phyloP scores from a whole-genome alignment of 1,284 basidiomycete species.

The Lignosus rhinocerotis region DNA sequence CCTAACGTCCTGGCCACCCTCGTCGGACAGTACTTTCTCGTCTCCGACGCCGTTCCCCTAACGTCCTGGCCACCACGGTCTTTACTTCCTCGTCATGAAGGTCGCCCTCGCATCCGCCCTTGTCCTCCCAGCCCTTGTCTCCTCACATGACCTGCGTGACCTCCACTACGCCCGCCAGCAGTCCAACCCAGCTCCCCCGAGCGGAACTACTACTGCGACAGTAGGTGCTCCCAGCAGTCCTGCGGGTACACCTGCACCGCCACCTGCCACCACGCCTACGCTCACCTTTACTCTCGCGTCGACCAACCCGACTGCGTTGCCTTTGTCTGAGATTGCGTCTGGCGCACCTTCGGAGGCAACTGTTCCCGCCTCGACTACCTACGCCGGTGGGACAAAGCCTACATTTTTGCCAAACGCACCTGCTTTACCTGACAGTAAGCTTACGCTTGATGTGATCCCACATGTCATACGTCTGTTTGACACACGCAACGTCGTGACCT shows the following conservation, averaged over 20 bases:
- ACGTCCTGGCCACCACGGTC: constrained; percentile 17
- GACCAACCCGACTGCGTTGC: constrained; percentile 62
- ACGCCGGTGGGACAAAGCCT: constrained; percentile 44
- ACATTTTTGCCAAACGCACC: constrained; percentile 50
- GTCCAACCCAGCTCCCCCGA: constrained; percentile 27
- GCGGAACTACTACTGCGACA: constrained; percentile 9
- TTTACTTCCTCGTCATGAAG: constrained; percentile 38
- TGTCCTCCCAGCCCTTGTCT: constrained; percentile 34
- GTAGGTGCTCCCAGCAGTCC: constrained; percentile 2
- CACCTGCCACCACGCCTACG: constrained; percentile 18
- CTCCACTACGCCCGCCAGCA: constrained; percentile 33
- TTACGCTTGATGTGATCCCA: constrained; percentile 2
- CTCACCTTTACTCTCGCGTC: constrained; percentile 45
- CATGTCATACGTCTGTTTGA: neutral
- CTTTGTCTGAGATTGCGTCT: constrained; percentile 47
- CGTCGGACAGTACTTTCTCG: constrained; percentile 23
- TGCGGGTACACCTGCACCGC: constrained; percentile 12
- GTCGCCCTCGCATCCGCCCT: constrained; percentile 32
- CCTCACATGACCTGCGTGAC: constrained; percentile 30
- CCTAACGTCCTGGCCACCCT: constrained; percentile 1
- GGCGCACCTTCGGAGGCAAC: constrained; percentile 41
- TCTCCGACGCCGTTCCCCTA: constrained; percentile 18
- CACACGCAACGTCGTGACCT: neutral
- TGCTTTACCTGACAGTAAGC: constrained; percentile 48
- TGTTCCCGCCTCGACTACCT: constrained; percentile 39